These are phyloP conservation scores for Vitis amurensis DNA, from an alignment of 164 flowering plant genomes.

Conservation along the genomic window DNA sequence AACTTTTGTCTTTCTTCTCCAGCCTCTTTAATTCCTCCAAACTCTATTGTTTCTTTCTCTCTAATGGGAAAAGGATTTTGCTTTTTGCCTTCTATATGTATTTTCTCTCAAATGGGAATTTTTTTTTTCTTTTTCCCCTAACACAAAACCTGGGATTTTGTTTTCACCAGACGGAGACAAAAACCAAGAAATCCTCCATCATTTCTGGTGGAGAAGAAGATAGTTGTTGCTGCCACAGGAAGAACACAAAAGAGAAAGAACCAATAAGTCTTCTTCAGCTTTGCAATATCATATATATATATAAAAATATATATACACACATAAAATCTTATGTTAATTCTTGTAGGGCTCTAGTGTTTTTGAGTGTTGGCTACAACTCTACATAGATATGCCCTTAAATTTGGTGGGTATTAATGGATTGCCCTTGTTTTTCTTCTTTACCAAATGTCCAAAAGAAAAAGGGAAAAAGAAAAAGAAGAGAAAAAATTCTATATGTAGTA, in stretches of 20 bases:
- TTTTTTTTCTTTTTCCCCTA: neutral
- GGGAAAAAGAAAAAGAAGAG: no score
- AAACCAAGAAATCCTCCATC: slow-evolving; percentile 37
- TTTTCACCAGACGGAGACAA: slow-evolving; percentile 33
- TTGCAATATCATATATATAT: slow-evolving; percentile 1
- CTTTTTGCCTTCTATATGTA: neutral
- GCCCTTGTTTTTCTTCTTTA: slow-evolving; percentile 5
- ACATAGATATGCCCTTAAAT: slow-evolving; percentile 14
- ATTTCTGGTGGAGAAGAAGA: slow-evolving; percentile 21
- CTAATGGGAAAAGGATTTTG: neutral
- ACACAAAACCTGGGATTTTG: slow-evolving; percentile 27
- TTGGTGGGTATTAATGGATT: slow-evolving; percentile 5
- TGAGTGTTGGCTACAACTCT: neutral
- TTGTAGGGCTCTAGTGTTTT: no score
- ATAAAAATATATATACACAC: slow-evolving; percentile 3
- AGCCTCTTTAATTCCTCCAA: neutral
- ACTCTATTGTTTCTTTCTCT: slow-evolving; percentile 14
- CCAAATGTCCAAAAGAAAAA: no score
- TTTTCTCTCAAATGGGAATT: slow-evolving; percentile 5
- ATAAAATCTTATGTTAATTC: no score
- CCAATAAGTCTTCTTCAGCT: slow-evolving; percentile 10
- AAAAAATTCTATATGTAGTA: no score
- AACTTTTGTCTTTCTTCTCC: slow-evolving; percentile 9
- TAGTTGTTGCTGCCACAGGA: slow-evolving; percentile 11
- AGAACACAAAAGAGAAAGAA: slow-evolving; percentile 10